Percentiles rank a stretch among this genome's conserved stretches.
phyloP scores from a whole-genome alignment of 176 grass and related monocot genomes.

The Luzula sylvatica region DNA sequence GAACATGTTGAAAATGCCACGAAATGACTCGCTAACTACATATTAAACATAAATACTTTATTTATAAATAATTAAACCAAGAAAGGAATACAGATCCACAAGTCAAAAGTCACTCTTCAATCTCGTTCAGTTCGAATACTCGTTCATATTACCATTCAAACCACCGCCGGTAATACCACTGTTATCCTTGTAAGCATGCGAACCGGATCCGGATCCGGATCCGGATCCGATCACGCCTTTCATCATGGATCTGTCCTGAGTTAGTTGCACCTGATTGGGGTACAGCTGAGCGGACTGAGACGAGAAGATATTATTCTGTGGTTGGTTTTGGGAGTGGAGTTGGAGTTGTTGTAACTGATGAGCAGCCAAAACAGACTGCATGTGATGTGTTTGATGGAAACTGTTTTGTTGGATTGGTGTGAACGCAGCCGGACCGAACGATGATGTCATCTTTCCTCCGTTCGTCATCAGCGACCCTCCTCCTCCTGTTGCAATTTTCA shows the following conservation, averaged over 20 bases:
- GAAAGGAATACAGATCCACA: neutral
- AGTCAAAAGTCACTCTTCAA: too few species aligned
- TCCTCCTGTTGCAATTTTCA: constrained; percentile 56
- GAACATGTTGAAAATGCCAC: too few species aligned
- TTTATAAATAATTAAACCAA: neutral
- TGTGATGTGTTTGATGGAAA: constrained; percentile 48
- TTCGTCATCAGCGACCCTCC: constrained; percentile 34
- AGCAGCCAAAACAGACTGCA: constrained; percentile 60
- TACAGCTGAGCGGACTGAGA: constrained; percentile 32
- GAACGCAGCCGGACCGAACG: neutral
- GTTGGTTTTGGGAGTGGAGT: constrained; percentile 48
- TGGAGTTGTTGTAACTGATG: constrained; percentile 86
- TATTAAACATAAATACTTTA: constrained; percentile 13
- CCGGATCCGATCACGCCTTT: constrained; percentile 32
- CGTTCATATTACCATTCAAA: constrained; percentile 9
- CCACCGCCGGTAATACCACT: neutral
- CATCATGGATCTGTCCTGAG: constrained; percentile 33
- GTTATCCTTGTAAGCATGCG: constrained; percentile 9
- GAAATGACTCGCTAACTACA: constrained; percentile 13
- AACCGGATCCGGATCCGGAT: neutral
- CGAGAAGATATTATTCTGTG: too few species aligned
- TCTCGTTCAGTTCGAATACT: too few species aligned
- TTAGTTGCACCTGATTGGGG: constrained; percentile 31
- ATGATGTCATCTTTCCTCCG: constrained; percentile 19
- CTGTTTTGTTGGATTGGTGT: constrained; percentile 35